phyloP scores from a whole-genome alignment of 176 grass and related monocot species.

The Elymus sibiricus region DNA sequence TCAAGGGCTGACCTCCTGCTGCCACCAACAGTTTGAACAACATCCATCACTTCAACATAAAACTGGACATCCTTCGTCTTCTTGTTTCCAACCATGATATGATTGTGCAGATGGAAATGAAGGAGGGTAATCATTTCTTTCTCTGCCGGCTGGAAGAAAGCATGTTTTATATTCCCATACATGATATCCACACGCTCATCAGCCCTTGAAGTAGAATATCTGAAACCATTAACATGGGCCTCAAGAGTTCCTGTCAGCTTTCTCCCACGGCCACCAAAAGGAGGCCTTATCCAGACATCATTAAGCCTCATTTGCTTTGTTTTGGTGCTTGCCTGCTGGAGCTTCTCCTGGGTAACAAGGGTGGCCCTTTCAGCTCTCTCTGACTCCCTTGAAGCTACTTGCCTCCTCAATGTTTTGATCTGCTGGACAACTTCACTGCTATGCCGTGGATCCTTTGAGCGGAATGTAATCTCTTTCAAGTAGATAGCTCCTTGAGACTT shows the following conservation, averaged over 20 bases:
- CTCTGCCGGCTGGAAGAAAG: conserved; percentile 74
- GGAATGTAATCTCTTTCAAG: conserved; percentile 63
- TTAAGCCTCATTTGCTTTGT: conserved; percentile 37
- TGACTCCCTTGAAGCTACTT: conserved; percentile 49
- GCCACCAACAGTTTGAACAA: conserved; percentile 55
- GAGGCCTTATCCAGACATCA: conserved; percentile 64
- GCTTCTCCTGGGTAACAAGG: conserved; percentile 66
- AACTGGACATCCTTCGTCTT: conserved; percentile 82
- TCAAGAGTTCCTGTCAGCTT: conserved; percentile 59
- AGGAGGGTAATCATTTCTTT: conserved; percentile 70
- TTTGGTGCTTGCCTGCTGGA: conserved; percentile 35
- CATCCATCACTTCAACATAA: conserved; percentile 80
- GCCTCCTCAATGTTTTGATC: conserved; percentile 40
- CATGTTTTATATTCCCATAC: conserved; percentile 68
- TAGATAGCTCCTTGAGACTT: conserved; percentile 57
- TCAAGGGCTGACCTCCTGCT: conserved; percentile 53
- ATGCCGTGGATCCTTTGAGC: conserved; percentile 61
- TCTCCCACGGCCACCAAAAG: conserved; percentile 53
- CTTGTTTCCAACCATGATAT: conserved; percentile 78
- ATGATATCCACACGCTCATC: conserved; percentile 66
- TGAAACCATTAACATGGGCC: conserved; percentile 64
- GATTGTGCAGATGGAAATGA: conserved; percentile 73
- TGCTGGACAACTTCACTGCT: conserved; percentile 58
- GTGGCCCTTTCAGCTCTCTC: conserved; percentile 73
- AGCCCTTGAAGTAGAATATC: conserved; percentile 49